These are phyloP conservation scores for Vaccinium myrtillus DNA, from an alignment of 148 eudicot genomes.

Conservation along the genomic window DNA sequence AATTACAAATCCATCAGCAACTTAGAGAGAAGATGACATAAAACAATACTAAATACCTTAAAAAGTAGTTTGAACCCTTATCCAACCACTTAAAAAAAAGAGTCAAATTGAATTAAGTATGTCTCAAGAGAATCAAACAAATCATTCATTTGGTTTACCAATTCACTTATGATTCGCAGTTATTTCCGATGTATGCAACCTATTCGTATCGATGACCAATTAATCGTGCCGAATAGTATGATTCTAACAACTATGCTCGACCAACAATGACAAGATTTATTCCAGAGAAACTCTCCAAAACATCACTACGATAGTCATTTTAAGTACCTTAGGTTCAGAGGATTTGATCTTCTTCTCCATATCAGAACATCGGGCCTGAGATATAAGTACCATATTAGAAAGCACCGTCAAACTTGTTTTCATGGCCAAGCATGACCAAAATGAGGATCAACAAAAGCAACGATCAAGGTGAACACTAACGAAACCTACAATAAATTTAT, in stretches of 20 bases:
- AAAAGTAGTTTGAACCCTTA: too few relatives aligned
- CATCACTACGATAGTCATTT: neutral
- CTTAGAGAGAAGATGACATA: too few relatives aligned
- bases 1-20: too few relatives aligned
- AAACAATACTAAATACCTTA: too few relatives aligned
- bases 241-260: neutral
- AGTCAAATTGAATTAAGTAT: too few relatives aligned
- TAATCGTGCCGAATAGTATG: neutral
- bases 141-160: too few relatives aligned
- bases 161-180: too few relatives aligned
- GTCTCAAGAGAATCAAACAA: too few relatives aligned
- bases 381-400: slow-evolving; percentile 6
- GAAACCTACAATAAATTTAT: neutral
- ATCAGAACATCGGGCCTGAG: slow-evolving; percentile 61
- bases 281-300: neutral
- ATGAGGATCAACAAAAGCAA: slow-evolving; percentile 4
- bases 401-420: slow-evolving; percentile 6
- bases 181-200: too few relatives aligned
- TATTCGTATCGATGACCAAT: neutral
- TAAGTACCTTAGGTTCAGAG: slow-evolving; percentile 34
- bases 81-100: too few relatives aligned
- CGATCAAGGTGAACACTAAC: neutral
- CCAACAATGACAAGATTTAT: neutral
- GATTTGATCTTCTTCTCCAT: slow-evolving; percentile 54
- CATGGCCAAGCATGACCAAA: neutral